phyloP scores from a whole-genome alignment of 2,329 filamentous ascomycete species.

The Albophoma yamanashiensis region DNA sequence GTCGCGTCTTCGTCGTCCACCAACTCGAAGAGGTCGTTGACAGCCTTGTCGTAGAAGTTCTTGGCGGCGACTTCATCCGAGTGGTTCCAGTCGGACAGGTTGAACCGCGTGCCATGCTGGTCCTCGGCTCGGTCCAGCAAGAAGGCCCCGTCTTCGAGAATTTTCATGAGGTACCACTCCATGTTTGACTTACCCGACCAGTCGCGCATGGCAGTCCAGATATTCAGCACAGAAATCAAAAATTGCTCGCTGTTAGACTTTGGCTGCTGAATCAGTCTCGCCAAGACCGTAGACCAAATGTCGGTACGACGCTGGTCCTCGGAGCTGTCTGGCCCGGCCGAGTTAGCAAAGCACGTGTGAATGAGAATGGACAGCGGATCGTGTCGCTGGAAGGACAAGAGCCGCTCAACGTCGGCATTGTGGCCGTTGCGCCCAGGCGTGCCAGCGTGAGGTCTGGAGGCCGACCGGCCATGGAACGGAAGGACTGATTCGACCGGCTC shows the following conservation, averaged over 20 bases:
- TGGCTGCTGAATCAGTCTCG: conserved; percentile 67
- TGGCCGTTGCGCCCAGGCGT: conserved; percentile 34
- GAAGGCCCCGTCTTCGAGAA: conserved; percentile 86
- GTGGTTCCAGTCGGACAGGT: conserved; percentile 61
- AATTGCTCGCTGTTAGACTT: conserved; percentile 71
- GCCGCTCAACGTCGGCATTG: conserved; percentile 62
- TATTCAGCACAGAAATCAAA: conserved; percentile 73
- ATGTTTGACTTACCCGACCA: conserved; percentile 86
- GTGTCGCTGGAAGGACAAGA: conserved; percentile 80
- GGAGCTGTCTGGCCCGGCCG: conserved; percentile 66
- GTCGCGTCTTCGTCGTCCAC: conserved; percentile 76
- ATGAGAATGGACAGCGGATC: conserved; percentile 77
- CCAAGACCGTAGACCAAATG: conserved; percentile 81
- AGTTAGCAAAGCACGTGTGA: conserved; percentile 83
- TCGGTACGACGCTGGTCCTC: conserved; percentile 73
- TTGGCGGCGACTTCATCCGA: conserved; percentile 76
- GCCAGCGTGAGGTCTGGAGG: conserved; percentile 32
- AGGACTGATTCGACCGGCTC: conserved; percentile 79
- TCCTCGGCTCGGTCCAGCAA: conserved; percentile 78
- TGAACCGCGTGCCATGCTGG: conserved; percentile 59
- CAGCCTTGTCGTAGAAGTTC: conserved; percentile 77
- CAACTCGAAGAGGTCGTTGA: conserved; percentile 72
- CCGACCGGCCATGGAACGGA: conserved; percentile 49
- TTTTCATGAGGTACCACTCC: conserved; percentile 91
- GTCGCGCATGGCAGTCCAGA: conserved; percentile 76